Conservation (phyloP, 2,329 filamentous ascomycete genomes). For the Pyricularia sp. region DNA sequence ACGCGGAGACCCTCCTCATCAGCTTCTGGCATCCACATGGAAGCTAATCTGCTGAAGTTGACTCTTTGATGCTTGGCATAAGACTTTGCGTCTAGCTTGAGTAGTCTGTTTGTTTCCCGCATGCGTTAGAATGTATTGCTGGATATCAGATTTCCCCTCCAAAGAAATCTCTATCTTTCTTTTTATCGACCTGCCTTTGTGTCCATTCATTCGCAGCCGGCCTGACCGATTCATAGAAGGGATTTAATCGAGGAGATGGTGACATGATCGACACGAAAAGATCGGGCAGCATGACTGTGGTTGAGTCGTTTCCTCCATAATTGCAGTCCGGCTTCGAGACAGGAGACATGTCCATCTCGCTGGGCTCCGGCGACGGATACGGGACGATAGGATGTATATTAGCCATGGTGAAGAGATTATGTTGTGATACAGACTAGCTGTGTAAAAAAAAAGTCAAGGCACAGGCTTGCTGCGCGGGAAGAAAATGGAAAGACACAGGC, state of each 20-base stretch:
- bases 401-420: too few relatives aligned
- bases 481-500: too few relatives aligned
- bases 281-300: neutral
- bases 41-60: neutral
- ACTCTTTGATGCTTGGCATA: neutral
- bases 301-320: neutral
- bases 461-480: too few relatives aligned
- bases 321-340: neutral
- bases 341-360: neutral
- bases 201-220: neutral
- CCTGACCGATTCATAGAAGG: neutral
- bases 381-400: too few relatives aligned
- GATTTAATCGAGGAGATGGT: neutral
- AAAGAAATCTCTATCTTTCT: neutral
- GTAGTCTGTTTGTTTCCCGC: neutral
- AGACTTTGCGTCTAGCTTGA: neutral
- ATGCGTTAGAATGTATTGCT: neutral
- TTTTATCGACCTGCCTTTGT: neutral
- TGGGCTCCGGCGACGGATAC: too few relatives aligned
- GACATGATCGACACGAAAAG: slow-evolving; percentile 2
- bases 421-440: too few relatives aligned
- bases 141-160: neutral
- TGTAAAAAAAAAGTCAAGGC: too few relatives aligned
- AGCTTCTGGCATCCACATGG: slow-evolving; percentile 3
- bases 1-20: slow-evolving; percentile 1